Evolutionary conservation across 2,329 filamentous ascomycete genomes (phyloP), one percentile per base, ranked within the genome.

Genomic region (Cyphellophora attinorum): DNA sequence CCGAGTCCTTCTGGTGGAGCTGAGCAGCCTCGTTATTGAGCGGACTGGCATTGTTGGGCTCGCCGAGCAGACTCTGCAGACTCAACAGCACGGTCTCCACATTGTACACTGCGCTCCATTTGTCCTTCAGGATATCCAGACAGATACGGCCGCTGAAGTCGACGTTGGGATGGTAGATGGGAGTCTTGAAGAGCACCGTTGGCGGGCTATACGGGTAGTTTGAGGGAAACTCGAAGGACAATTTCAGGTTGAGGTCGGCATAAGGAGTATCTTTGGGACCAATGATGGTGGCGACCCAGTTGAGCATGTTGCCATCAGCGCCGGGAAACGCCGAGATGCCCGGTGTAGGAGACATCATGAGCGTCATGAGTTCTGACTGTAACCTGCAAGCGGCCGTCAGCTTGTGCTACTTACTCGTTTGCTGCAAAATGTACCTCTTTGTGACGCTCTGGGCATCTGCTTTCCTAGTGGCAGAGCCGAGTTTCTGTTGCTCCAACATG

Each of bases 81-180:
- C 89, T 96, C 52, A 98, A 61, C 36, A 98, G 68, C 30, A 98
- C 85, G 30, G 82, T 93, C 60, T 93, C 85, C 42, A 93, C 86
- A 55, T 96, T 96, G 72, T 95, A 93, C 28, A 93, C 88, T 12
- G 91, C 86, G 40, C 86, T 94, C 91, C 91, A 98, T 67, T 95
- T 95, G 61, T 96, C 91, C 72, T 95, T 96, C 46, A 98, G 71
- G 49, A 98, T 98, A 55, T 98, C 93, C 41, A 98, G 72, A 60
- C 91, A 98, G 61, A 98, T 98, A 37, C 91, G 76, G 27, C 91
- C 91, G 3, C 83, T 88, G 66, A 98, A 95, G 65, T 98, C 91
- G 50, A 98, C 85, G 52, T 98, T 98, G 35, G 91, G 91, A 61
- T 98, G 91, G 70, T 96, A 98, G 63, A 98, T 95, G 23, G 91